Evolutionary conservation across 192 early-diverging fungal species (phyloP).

Genomic region (Backusella parvicylindrica): DNA sequence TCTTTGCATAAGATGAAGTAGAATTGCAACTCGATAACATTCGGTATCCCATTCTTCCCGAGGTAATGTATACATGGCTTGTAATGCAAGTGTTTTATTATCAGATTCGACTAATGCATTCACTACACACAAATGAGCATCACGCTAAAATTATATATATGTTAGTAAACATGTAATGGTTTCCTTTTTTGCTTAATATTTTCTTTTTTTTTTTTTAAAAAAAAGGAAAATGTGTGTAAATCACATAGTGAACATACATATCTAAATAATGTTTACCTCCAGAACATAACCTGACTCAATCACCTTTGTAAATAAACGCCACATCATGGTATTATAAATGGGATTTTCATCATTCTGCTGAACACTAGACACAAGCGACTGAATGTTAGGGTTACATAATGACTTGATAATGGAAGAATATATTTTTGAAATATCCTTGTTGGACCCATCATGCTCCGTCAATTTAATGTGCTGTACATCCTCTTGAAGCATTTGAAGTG

Average conservation of each 20-base stretch:
- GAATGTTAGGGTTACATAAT: conserved; percentile 15
- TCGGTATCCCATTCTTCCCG: conserved; percentile 22
- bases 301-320: conserved; percentile 22
- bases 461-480: conserved; percentile 3
- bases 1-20: conserved; percentile 16
- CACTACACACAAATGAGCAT: neutral
- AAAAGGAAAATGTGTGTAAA: neutral
- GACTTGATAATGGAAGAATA: conserved; percentile 22
- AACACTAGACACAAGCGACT: neutral
- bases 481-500: neutral
- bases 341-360: neutral
- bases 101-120: conserved; percentile 12
- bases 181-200: neutral
- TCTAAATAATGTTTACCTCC: neutral
- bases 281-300: conserved; percentile 21
- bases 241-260: neutral
- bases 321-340: conserved; percentile 11
- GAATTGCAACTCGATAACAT: conserved; percentile 14
- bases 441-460: neutral
- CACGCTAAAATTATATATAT: neutral
- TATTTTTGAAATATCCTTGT: neutral
- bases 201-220: neutral
- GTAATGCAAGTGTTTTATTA: conserved; percentile 8
- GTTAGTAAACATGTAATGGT: neutral
- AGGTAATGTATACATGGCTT: conserved; percentile 22